Percentiles rank a stretch among this genome's conserved stretches.
Evolutionary conservation across 2,329 filamentous ascomycete species (phyloP).

Genomic region (Xylariaceae sp.): DNA sequence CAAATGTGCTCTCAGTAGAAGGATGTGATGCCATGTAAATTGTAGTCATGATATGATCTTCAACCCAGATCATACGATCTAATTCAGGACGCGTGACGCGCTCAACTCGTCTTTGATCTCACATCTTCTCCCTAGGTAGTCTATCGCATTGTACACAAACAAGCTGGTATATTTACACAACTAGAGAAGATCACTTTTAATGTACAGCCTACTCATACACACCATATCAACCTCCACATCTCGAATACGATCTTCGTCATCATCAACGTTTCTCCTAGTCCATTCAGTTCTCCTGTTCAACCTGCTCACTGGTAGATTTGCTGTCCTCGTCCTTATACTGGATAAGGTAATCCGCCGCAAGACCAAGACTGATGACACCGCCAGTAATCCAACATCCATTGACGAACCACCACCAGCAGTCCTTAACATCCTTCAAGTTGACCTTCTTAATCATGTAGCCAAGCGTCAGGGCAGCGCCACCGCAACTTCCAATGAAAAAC

Average conservation of each 20-base stretch:
- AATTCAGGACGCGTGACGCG: no score
- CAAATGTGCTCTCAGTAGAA: not conserved
- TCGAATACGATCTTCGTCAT: not conserved
- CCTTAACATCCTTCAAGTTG: conserved; percentile 58
- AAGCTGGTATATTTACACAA: not conserved
- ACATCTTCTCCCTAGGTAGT: no score
- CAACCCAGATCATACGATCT: no score
- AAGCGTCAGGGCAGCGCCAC: conserved; percentile 56
- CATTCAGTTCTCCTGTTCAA: conserved; percentile 1
- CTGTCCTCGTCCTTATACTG: conserved; percentile 38
- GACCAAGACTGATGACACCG: conserved; percentile 53
- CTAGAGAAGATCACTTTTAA: not conserved
- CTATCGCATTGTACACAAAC: no score
- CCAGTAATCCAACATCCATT: conserved; percentile 67
- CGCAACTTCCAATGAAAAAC: conserved; percentile 63
- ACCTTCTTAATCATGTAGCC: conserved; percentile 64
- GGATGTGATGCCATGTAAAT: not conserved
- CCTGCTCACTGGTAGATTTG: not conserved
- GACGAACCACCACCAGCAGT: conserved; percentile 75
- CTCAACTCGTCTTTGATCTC: no score
- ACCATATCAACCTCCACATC: not conserved
- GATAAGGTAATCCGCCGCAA: conserved; percentile 55
- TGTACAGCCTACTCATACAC: not conserved
- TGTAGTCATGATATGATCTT: no score
- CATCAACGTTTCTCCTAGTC: not conserved